phyloP scores from a whole-genome alignment of 805 yeast species.

The Lipomyces anomalus region DNA sequence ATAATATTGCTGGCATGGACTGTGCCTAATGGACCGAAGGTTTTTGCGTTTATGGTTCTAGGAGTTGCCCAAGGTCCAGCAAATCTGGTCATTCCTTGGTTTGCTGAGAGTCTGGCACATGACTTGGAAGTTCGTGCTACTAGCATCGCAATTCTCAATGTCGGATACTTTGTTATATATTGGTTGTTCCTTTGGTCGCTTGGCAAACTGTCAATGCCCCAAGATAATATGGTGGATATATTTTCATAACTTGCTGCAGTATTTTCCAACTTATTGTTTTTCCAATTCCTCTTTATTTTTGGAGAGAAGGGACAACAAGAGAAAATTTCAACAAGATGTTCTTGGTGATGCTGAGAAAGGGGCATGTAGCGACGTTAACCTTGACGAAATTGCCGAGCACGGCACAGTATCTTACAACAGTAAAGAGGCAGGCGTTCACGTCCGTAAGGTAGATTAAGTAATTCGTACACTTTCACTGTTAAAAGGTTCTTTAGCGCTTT shows the following conservation, averaged over 20 bases:
- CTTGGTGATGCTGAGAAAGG: too few species aligned
- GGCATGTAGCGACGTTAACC: too few species aligned
- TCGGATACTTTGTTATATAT: slow-evolving; percentile 48
- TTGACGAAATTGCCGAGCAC: too few species aligned
- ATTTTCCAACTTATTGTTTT: slow-evolving; percentile 8
- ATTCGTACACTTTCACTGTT: too few species aligned
- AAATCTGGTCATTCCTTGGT: slow-evolving; percentile 57
- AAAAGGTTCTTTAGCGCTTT: too few species aligned
- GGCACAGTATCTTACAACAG: too few species aligned
- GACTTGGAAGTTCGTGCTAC: slow-evolving; percentile 51
- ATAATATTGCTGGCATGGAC: slow-evolving; percentile 51
- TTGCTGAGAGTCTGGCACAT: slow-evolving; percentile 50
- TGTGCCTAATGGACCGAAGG: slow-evolving; percentile 47
- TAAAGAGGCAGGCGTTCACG: too few species aligned
- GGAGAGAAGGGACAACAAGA: slow-evolving; percentile 8
- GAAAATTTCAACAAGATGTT: slow-evolving; percentile 1
- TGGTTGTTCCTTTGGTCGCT: slow-evolving; percentile 18
- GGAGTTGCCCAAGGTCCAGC: slow-evolving; percentile 60
- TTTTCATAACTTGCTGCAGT: slow-evolving; percentile 5
- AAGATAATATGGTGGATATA: slow-evolving; percentile 11
- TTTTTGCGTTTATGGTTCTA: slow-evolving; percentile 55
- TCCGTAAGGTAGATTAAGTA: too few species aligned
- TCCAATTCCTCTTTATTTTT: slow-evolving; percentile 28
- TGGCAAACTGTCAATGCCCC: slow-evolving; percentile 14
- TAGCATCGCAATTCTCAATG: slow-evolving; percentile 47